Evolutionary conservation across 306 rosid genomes (phyloP).

Genomic region (Cicer arietinum): DNA sequence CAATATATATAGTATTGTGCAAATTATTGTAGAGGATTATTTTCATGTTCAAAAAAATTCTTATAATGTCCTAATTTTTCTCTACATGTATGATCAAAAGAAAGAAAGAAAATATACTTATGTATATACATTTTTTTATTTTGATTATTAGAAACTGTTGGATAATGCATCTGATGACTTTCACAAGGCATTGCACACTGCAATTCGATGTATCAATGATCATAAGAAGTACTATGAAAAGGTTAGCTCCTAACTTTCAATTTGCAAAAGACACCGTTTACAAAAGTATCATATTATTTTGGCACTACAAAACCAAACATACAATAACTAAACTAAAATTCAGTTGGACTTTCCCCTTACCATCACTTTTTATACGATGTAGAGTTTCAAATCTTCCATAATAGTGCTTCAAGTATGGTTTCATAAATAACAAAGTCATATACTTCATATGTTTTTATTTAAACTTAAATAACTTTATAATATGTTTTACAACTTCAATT

Average conservation of each 20-base stretch:
- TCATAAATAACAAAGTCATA: too few relatives aligned
- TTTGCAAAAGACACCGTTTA: not conserved
- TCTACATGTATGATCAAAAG: not conserved
- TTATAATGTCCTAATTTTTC: not conserved
- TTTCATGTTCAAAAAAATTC: not conserved
- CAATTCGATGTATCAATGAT: constrained; percentile 66
- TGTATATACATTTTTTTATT: not conserved
- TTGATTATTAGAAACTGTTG: constrained; percentile 53
- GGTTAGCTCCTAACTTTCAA: constrained; percentile 43
- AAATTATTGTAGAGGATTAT: not conserved
- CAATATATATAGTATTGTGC: too few relatives aligned
- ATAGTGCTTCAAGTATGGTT: too few relatives aligned
- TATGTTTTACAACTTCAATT: too few relatives aligned
- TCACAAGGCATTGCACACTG: constrained; percentile 61
- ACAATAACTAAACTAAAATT: not conserved
- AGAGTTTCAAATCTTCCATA: too few relatives aligned
- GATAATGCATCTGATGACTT: constrained; percentile 48
- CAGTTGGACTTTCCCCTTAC: not conserved
- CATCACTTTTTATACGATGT: too few relatives aligned
- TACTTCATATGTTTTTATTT: too few relatives aligned
- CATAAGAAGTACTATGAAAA: constrained; percentile 76
- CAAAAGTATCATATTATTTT: not conserved
- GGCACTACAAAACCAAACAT: too few relatives aligned
- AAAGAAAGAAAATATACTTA: not conserved
- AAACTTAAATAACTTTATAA: too few relatives aligned